A percentile compares a stretch with the other conserved stretches of the same genome.
phyloP scores from a whole-genome alignment of 2,329 filamentous ascomycete species.

The Waltergamsia citrina region DNA sequence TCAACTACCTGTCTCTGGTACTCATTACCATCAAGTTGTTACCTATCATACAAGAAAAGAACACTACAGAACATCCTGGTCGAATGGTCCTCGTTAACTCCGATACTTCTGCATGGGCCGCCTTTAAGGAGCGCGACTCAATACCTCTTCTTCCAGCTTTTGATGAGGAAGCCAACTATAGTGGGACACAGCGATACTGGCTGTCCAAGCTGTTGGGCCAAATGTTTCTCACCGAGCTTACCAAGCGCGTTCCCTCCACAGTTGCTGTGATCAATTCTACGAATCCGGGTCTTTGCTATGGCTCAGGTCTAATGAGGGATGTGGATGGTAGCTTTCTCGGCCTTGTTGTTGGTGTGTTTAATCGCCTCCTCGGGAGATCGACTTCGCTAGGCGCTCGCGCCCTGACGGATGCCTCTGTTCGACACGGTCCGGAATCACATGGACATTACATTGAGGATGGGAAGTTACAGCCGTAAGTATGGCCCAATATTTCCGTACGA shows the following conservation, averaged over 20 bases:
- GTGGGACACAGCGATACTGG: not conserved
- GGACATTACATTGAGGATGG: constrained; percentile 5
- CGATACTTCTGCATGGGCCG: constrained; percentile 10
- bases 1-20: constrained; percentile 25
- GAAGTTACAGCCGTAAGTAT: constrained; percentile 6
- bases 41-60: constrained; percentile 13
- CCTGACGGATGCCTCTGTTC: constrained; percentile 3
- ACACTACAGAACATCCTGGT: constrained; percentile 4
- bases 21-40: constrained; percentile 21
- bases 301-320: constrained; percentile 1
- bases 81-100: constrained; percentile 15
- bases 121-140: constrained; percentile 7
- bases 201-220: constrained; percentile 2
- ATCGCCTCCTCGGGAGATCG: not conserved
- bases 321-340: constrained; percentile 1
- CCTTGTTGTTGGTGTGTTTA: not conserved
- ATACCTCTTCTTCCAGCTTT: not conserved
- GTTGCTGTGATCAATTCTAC: constrained; percentile 1
- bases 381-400: constrained; percentile 1
- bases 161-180: not conserved
- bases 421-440: constrained; percentile 1
- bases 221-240: constrained; percentile 4
- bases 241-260: constrained; percentile 1
- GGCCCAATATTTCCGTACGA: not conserved
- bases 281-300: constrained; percentile 2